These are phyloP conservation scores for Apiospora aurea DNA, from an alignment of 2,329 filamentous ascomycete species.

Conservation along the genomic window DNA sequence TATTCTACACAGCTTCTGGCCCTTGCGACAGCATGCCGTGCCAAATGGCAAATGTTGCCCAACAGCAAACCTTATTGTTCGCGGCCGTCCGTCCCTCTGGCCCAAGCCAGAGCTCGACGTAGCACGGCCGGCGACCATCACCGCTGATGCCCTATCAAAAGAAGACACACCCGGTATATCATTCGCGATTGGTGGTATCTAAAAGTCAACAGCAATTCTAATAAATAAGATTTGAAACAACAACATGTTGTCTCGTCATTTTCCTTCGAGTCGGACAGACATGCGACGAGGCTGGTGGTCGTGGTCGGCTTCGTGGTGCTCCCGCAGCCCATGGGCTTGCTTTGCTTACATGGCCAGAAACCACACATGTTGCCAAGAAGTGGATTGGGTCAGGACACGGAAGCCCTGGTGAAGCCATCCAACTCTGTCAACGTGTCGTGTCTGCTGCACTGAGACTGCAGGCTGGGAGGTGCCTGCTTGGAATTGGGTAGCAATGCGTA, in stretches of 20 bases:
- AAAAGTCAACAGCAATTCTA: not conserved
- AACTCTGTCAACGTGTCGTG: conserved; percentile 29
- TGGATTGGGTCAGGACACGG: conserved; percentile 10
- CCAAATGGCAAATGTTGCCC: conserved; percentile 15
- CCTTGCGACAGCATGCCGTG: not conserved
- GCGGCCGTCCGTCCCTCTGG: not conserved
- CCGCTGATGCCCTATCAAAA: conserved; percentile 6
- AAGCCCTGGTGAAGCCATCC: conserved; percentile 23
- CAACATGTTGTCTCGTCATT: not conserved
- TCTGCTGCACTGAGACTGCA: conserved; percentile 33
- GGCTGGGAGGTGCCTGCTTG: conserved; percentile 34
- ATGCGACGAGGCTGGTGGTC: not conserved
- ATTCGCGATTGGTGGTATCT: conserved; percentile 1
- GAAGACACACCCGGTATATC: not conserved
- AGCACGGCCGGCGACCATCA: not conserved
- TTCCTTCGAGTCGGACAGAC: not conserved
- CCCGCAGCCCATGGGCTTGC: not conserved
- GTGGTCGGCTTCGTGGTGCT: not conserved
- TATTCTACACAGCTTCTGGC: not conserved
- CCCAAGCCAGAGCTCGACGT: not conserved
- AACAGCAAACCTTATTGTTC: conserved; percentile 15
- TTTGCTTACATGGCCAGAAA: conserved; percentile 6
- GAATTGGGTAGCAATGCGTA: conserved; percentile 55
- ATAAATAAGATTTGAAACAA: not conserved
- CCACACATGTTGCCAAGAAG: conserved; percentile 10